Evolutionary conservation across 106 monocot genomes (phyloP).

Genomic region (Gastrodia elata): DNA sequence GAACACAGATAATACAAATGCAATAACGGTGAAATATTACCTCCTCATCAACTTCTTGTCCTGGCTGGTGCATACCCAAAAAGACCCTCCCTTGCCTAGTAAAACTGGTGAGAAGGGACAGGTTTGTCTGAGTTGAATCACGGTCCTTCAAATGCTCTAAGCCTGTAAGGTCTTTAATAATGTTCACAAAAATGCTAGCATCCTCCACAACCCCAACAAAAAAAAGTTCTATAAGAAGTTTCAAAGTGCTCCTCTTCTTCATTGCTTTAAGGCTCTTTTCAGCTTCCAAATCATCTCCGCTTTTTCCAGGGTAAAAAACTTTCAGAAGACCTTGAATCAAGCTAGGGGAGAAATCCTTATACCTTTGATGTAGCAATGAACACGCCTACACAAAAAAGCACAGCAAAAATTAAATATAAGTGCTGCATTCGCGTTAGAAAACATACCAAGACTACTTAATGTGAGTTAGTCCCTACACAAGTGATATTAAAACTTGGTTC

Average conservation of each 20-base stretch:
- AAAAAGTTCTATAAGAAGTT: slow-evolving; percentile 88
- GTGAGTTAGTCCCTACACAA: neutral
- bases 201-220: slow-evolving; percentile 93
- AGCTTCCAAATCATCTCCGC: slow-evolving; percentile 66
- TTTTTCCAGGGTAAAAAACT: slow-evolving; percentile 85
- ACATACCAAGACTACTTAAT: neutral
- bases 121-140: slow-evolving; percentile 84
- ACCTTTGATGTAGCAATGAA: slow-evolving; percentile 95
- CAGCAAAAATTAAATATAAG: neutral
- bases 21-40: neutral
- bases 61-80: slow-evolving; percentile 57
- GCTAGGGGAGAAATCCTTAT: slow-evolving; percentile 86
- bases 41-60: slow-evolving; percentile 56
- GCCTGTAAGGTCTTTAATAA: slow-evolving; percentile 77
- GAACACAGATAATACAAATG: neutral
- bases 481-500: neutral
- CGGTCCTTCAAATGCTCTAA: slow-evolving; percentile 78
- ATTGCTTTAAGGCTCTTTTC: slow-evolving; percentile 68
- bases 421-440: neutral
- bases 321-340: slow-evolving; percentile 81
- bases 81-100: slow-evolving; percentile 78
- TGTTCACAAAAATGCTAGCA: slow-evolving; percentile 74
- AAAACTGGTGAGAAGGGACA: slow-evolving; percentile 87
- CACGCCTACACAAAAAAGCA: slow-evolving; percentile 21
- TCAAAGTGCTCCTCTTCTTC: slow-evolving; percentile 87